Conservation (phyloP, 2,329 filamentous ascomycete genomes). For the Geoglossum cookeanum region DNA sequence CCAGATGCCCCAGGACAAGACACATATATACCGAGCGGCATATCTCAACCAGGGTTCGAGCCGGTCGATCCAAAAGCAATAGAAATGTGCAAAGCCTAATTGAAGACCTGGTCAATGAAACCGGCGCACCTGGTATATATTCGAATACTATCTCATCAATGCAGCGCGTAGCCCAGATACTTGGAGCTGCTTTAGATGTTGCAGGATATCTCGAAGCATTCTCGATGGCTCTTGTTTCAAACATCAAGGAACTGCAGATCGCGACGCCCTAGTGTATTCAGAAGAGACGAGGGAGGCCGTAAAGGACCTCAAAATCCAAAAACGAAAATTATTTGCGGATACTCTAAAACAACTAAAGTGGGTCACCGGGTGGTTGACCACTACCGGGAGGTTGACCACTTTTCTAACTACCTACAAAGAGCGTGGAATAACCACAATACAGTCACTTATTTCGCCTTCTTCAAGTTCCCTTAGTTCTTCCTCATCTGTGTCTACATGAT, state of each 20-base stretch:
- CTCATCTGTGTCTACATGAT: too few species aligned
- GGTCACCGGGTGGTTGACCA: too few species aligned
- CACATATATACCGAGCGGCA: neutral
- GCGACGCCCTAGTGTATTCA: constrained; percentile 63
- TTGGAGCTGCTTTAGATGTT: constrained; percentile 34
- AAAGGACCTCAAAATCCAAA: constrained; percentile 78
- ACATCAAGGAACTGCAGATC: constrained; percentile 56
- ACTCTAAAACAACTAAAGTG: constrained; percentile 49
- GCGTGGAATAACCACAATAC: too few species aligned
- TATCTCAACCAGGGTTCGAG: neutral
- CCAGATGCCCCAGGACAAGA: neutral
- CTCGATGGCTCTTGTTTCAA: constrained; percentile 44
- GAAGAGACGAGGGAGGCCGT: constrained; percentile 72
- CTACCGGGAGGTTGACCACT: too few species aligned
- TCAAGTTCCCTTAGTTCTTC: too few species aligned
- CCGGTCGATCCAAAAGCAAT: neutral
- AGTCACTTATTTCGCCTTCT: too few species aligned
- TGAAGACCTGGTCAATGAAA: constrained; percentile 17
- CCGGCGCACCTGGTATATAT: constrained; percentile 53
- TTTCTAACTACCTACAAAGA: too few species aligned
- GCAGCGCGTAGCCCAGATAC: constrained; percentile 38
- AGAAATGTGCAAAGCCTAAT: neutral
- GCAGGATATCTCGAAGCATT: constrained; percentile 45
- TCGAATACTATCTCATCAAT: constrained; percentile 56
- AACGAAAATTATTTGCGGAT: constrained; percentile 78